Percentiles rank a stretch among this genome's conserved stretches.
phyloP scores from a whole-genome alignment of 768 basidiomycete genomes.

The Russula foetens region DNA sequence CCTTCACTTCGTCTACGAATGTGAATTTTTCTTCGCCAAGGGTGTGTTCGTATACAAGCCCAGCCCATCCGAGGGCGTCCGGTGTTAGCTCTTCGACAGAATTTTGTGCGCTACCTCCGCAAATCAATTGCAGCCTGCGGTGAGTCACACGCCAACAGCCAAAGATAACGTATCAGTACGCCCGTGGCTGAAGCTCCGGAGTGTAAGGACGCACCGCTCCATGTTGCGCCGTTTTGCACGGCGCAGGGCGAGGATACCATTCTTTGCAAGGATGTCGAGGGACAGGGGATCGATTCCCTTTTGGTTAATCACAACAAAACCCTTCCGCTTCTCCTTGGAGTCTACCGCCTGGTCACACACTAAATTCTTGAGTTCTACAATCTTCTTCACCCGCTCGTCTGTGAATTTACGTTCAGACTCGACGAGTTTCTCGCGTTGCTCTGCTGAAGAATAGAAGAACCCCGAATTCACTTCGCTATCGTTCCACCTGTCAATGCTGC shows the following conservation, averaged over 20 bases:
- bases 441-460: conserved; percentile 98
- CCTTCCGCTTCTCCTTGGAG: conserved; percentile 70
- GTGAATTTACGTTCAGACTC: conserved; percentile 94
- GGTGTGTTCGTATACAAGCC: conserved; percentile 97
- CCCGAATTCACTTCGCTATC: conserved; percentile 95
- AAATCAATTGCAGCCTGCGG: conserved; percentile 79
- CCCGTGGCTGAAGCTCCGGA: conserved; percentile 1
- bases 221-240: conserved; percentile 97
- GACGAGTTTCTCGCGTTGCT: conserved; percentile 97
- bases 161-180: not conserved
- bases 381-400: conserved; percentile 91
- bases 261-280: conserved; percentile 92
- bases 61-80: conserved; percentile 91
- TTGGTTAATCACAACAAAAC: conserved; percentile 95
- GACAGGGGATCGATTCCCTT: conserved; percentile 98
- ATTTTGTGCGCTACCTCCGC: conserved; percentile 94
- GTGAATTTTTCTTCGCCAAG: conserved; percentile 99
- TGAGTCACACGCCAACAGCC: not conserved
- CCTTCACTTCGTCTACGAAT: conserved; percentile 93
- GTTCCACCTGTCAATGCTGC: conserved; percentile 20
- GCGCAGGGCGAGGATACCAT: conserved; percentile 89
- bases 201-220: conserved; percentile 62
- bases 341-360: conserved; percentile 93
- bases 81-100: conserved; percentile 95
- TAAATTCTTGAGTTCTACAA: conserved; percentile 91